Conservation (phyloP, 2,329 filamentous ascomycete species). For the Alternaria alternata region DNA sequence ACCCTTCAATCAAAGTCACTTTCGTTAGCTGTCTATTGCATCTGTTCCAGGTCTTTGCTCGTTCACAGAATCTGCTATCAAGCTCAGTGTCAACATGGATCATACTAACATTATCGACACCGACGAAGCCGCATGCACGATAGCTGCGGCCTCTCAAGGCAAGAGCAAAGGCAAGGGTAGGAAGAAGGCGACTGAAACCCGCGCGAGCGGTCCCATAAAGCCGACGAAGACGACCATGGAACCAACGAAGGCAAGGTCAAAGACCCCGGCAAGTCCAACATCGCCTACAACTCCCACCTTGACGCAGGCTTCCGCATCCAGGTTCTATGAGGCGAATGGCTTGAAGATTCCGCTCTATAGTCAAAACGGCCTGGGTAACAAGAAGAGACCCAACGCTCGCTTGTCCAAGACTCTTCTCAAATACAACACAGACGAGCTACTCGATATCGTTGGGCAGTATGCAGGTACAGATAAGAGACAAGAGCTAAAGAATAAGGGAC, state of each 20-base stretch:
- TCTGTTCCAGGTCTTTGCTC: not conserved
- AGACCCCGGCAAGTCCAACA: not conserved
- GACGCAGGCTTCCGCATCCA: not conserved
- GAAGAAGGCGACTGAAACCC: not conserved
- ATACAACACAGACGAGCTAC: slow-evolving; percentile 12
- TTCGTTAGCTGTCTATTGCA: not conserved
- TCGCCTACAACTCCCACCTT: not conserved
- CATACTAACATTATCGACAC: slow-evolving; percentile 14
- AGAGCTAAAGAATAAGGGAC: slow-evolving; percentile 13
- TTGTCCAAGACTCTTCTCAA: slow-evolving; percentile 9
- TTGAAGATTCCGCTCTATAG: slow-evolving; percentile 20
- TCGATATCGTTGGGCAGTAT: slow-evolving; percentile 24
- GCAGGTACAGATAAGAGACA: slow-evolving; percentile 16
- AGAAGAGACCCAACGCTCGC: slow-evolving; percentile 20
- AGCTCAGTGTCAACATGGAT: not conserved
- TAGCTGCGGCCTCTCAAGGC: not conserved
- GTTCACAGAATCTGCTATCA: not conserved
- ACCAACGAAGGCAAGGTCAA: not conserved
- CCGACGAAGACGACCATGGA: slow-evolving; percentile 1
- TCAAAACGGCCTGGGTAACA: slow-evolving; percentile 7
- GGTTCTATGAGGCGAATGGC: slow-evolving; percentile 21
- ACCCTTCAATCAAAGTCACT: not conserved
- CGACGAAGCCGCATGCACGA: slow-evolving; percentile 5
- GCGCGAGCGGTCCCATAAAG: not conserved
- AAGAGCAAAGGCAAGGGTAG: slow-evolving; percentile 6